A percentile compares a stretch with the other conserved stretches of the same genome.
phyloP scores from a whole-genome alignment of 345 rosid species.

The Anastatica hierochuntica region DNA sequence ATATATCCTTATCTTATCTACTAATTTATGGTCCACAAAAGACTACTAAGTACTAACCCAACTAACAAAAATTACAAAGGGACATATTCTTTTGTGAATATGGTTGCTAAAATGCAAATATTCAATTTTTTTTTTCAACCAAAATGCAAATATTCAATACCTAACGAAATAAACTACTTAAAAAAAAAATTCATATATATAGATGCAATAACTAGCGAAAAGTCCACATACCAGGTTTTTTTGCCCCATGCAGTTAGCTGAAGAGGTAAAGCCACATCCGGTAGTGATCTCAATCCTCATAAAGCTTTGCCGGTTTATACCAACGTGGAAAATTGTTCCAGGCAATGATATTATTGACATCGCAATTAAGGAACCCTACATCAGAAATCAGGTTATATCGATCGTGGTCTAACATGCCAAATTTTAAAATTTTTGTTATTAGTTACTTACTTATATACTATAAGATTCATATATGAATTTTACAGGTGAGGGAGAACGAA shows the following conservation, averaged over 20 bases:
- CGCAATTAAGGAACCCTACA: constrained; percentile 53
- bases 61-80: too few relatives aligned
- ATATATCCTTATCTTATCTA: background rate
- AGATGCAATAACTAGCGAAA: background rate
- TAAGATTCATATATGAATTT: background rate
- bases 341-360: constrained; percentile 47
- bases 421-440: background rate
- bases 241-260: constrained; percentile 42
- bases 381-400: constrained; percentile 69
- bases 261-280: constrained; percentile 49
- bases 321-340: constrained; percentile 67
- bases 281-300: constrained; percentile 28
- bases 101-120: too few relatives aligned
- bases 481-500: constrained; percentile 52
- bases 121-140: too few relatives aligned
- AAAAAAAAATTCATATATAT: background rate
- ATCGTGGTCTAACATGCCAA: too few relatives aligned
- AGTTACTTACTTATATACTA: background rate
- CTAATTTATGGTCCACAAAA: background rate
- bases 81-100: too few relatives aligned
- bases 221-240: too few relatives aligned
- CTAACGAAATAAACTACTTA: too few relatives aligned
- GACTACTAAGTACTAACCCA: background rate
- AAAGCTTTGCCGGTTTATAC: constrained; percentile 38
- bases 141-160: too few relatives aligned